A percentile compares a stretch with the other conserved stretches of the same genome.
These are phyloP conservation scores for Mycena alexandri DNA, from an alignment of 768 basidiomycete genomes.

Conservation along the genomic window DNA sequence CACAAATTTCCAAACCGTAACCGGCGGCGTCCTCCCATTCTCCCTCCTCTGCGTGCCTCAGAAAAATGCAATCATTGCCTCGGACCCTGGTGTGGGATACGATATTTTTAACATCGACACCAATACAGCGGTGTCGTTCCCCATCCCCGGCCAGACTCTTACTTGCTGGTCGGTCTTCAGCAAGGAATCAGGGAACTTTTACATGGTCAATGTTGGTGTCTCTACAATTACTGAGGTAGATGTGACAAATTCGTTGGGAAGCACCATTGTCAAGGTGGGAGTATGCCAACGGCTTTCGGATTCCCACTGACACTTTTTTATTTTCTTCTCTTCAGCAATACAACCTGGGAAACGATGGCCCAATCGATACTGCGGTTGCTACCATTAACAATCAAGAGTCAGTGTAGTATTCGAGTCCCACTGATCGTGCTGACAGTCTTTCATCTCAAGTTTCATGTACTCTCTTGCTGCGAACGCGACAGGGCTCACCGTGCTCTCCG, in stretches of 20 bases:
- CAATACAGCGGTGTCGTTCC: neutral
- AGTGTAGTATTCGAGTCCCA: neutral
- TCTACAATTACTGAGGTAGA: conserved; percentile 40
- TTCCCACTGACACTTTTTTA: neutral
- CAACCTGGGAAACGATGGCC: conserved; percentile 13
- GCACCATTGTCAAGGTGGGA: conserved; percentile 18
- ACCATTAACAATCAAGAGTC: conserved; percentile 23
- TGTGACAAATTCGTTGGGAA: conserved; percentile 24
- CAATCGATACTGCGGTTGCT: conserved; percentile 26
- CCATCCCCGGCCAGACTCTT: conserved; percentile 37
- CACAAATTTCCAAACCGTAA: conserved; percentile 42
- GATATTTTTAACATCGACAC: conserved; percentile 30
- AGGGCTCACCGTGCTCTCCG: conserved; percentile 53
- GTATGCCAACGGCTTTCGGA: no score
- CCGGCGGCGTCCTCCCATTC: conserved; percentile 49
- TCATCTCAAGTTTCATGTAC: conserved; percentile 54
- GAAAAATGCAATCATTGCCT: conserved; percentile 19
- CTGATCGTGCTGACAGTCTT: neutral
- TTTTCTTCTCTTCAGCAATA: conserved; percentile 17
- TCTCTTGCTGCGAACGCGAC: conserved; percentile 54
- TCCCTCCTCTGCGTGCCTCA: conserved; percentile 39
- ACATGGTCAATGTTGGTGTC: conserved; percentile 40
- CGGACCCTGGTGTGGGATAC: conserved; percentile 32
- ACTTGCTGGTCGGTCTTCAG: conserved; percentile 41
- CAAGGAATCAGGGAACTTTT: conserved; percentile 42